Conservation (phyloP, 2,329 filamentous ascomycete species). For the Diaporthe sp. region DNA sequence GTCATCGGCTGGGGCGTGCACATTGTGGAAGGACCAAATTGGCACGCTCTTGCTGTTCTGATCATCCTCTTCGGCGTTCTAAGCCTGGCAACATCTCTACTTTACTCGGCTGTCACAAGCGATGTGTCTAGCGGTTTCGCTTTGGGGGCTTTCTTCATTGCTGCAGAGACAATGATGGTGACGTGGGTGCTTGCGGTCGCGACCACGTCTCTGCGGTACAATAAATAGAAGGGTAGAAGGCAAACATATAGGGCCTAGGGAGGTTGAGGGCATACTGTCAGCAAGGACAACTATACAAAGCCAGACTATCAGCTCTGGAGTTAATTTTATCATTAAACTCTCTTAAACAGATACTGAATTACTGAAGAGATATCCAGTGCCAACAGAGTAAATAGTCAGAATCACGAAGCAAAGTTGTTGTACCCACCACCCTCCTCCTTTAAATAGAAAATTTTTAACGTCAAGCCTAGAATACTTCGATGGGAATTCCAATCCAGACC, state of each 20-base stretch:
- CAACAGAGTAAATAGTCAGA: too few relatives aligned
- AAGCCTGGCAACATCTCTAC: background rate
- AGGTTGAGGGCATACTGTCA: too few relatives aligned
- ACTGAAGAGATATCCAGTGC: too few relatives aligned
- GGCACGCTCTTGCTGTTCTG: background rate
- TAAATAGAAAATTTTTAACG: too few relatives aligned
- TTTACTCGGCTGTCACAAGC: background rate
- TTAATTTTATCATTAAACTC: rapidly evolving
- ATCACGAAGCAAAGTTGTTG: too few relatives aligned
- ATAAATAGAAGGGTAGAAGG: background rate
- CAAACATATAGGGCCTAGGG: background rate
- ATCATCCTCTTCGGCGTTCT: background rate
- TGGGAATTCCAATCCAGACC: too few relatives aligned
- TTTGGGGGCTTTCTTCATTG: background rate
- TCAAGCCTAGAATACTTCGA: too few relatives aligned
- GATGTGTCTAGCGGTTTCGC: background rate
- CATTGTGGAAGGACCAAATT: background rate
- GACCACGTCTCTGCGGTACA: background rate
- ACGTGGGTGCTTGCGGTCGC: background rate
- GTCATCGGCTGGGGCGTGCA: background rate
- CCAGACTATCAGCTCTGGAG: too few relatives aligned
- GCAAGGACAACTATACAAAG: too few relatives aligned
- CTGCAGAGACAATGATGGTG: background rate
- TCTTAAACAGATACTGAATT: too few relatives aligned
- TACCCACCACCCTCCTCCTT: too few relatives aligned